Percentiles rank a stretch among this genome's conserved stretches.
These are phyloP conservation scores for Solanum pennellii DNA, from an alignment of 257 asterid species.

Conservation along the genomic window DNA sequence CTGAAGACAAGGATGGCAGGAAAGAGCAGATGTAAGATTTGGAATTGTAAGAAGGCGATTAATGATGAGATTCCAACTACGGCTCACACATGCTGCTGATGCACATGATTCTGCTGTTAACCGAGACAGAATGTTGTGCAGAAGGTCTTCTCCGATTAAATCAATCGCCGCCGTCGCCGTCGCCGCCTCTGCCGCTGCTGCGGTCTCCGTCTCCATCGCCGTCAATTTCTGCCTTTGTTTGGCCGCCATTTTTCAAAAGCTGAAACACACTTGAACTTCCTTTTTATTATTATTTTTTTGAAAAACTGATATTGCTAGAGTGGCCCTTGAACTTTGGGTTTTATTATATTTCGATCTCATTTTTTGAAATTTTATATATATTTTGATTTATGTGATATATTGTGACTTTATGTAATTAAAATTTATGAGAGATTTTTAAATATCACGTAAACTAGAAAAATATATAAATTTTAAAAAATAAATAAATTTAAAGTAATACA, in stretches of 20 bases:
- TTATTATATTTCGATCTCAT: no score
- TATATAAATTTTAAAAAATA: no score
- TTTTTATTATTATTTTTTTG: no score
- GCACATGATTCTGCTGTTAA: slow-evolving; percentile 70
- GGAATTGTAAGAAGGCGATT: slow-evolving; percentile 47
- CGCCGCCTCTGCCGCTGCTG: not conserved
- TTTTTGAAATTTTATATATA: no score
- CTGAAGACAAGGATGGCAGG: slow-evolving; percentile 44
- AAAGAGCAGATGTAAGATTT: slow-evolving; percentile 54
- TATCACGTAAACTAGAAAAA: no score
- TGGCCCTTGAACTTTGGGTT: not conserved
- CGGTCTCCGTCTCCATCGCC: not conserved
- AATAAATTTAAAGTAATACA: no score
- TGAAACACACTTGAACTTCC: not conserved
- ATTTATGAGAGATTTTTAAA: no score
- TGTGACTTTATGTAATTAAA: no score
- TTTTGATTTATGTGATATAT: no score
- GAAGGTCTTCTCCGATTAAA: slow-evolving; percentile 50
- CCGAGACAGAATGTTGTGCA: slow-evolving; percentile 44
- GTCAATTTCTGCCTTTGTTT: not conserved
- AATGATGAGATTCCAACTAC: slow-evolving; percentile 62
- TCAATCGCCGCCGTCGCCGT: slow-evolving; percentile 10
- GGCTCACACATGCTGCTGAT: slow-evolving; percentile 73
- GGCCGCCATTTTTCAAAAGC: not conserved
- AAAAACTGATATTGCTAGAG: no score